Conservation (phyloP, 768 basidiomycete genomes). For the Leccinellum rugosiceps region DNA sequence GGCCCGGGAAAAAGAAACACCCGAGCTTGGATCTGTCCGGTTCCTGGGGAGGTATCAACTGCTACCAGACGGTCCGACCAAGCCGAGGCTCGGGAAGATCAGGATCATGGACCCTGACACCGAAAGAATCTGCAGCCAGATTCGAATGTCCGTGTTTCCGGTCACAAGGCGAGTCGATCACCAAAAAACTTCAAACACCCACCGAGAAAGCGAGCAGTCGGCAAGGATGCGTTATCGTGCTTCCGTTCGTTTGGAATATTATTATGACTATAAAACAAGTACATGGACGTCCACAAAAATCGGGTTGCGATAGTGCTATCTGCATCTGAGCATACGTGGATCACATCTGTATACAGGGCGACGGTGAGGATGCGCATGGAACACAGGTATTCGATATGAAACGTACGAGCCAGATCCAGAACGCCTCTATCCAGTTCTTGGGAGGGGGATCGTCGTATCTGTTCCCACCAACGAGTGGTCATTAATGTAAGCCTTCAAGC, state of each 20-base stretch:
- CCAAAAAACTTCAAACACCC: background rate
- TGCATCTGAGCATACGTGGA: background rate
- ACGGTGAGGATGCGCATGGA: background rate
- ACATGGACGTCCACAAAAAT: background rate
- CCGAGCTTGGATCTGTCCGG: background rate
- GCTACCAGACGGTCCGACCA: too few relatives aligned
- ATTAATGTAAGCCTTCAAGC: background rate
- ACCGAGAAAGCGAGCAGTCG: background rate
- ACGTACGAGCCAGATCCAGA: slow-evolving; percentile 31
- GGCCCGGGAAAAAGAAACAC: background rate
- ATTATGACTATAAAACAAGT: background rate
- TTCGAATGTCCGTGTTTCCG: background rate
- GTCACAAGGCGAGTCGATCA: background rate
- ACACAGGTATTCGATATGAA: background rate
- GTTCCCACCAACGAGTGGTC: background rate
- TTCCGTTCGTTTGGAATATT: background rate
- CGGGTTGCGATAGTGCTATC: background rate
- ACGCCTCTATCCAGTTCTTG: slow-evolving; percentile 23
- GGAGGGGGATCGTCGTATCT: slow-evolving; percentile 29
- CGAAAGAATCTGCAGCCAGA: background rate
- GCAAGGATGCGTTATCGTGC: background rate
- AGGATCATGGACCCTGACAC: too few relatives aligned
- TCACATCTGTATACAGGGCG: slow-evolving; percentile 7
- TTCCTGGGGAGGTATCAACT: background rate
- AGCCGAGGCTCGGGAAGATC: too few relatives aligned